Conservation (phyloP, 257 asterid species). For the Nicotiana knightiana region DNA sequence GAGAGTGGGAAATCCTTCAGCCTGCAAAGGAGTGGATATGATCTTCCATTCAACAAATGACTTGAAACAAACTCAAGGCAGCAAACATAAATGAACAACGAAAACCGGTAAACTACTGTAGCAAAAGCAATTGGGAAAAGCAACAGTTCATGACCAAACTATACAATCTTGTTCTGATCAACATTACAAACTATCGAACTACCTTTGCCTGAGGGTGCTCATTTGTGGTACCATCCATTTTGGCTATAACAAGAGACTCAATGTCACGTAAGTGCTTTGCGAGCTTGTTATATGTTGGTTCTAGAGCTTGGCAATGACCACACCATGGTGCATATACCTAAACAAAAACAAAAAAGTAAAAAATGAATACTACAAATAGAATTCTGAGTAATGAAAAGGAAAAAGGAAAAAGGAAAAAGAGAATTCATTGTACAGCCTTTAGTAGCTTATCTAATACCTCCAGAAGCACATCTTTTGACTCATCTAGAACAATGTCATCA, state of each 20-base stretch:
- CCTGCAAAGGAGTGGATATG: constrained; percentile 35
- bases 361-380: neutral
- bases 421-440: neutral
- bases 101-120: neutral
- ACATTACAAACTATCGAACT: constrained; percentile 11
- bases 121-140: neutral
- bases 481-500: constrained; percentile 91
- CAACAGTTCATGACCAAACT: neutral
- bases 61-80: neutral
- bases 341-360: neutral
- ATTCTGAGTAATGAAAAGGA: neutral
- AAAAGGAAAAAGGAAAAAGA: too few relatives aligned
- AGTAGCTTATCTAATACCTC: constrained; percentile 48
- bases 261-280: constrained; percentile 66
- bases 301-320: constrained; percentile 89
- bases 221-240: constrained; percentile 94
- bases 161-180: neutral
- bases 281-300: constrained; percentile 86
- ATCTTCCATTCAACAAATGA: neutral
- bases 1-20: constrained; percentile 88
- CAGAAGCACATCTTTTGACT: constrained; percentile 94
- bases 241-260: constrained; percentile 75
- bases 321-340: constrained; percentile 99
- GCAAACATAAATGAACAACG: neutral
- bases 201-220: constrained; percentile 88